Evolutionary conservation across 2,329 filamentous ascomycete species (phyloP), one percentile per base, ranked within the genome.

Genomic region (Paecilomyces sp.): DNA sequence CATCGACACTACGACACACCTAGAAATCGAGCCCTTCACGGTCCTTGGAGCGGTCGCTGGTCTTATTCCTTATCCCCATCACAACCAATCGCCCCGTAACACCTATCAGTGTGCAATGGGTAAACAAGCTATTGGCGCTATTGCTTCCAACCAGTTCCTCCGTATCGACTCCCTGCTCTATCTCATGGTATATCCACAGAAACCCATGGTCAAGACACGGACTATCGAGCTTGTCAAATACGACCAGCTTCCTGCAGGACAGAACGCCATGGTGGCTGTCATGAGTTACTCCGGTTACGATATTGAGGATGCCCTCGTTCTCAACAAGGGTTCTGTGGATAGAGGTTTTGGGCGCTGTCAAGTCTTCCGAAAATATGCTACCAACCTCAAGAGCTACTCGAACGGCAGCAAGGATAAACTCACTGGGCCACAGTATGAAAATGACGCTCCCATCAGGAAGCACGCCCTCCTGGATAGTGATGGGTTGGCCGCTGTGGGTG

Each of bases 81-180:
- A 99, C 80, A 99, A 99, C 76, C 94, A 99, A 75, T 99, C 95
- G 15, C 94, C 94, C 9, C 85, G 94, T 82, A 99, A 99, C 73
- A 99, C 94, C 0, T 99, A 99, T 71, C 93, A 97, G 82, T 97
- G 93, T 78, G 94, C 94, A 77, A 99, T 99, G 94, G 94, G 94
- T 84, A 99, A 99, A 79, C 94, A 99, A 89, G 94, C 94, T 47
- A 97, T 99, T 73, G 94, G 94, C 34, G 92, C 93, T 34, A 97
- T 99, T 72, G 94, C 93, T 15, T 96, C 96, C 72, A 99, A 99
- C 72, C 94, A 99, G 74, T 96, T 97, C 78, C 90, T 93, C 68
- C 88, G 94, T 59, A 97, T 99, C 73, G 94, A 99, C 70, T 97
- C 93, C 0, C 82, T 99, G 15, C 85, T 99, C 6, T 97, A 97